Evolutionary conservation across 1,284 basidiomycete genomes (phyloP), one percentile per base, ranked within the genome.

Genomic region (Ceratobasidium theobromae): DNA sequence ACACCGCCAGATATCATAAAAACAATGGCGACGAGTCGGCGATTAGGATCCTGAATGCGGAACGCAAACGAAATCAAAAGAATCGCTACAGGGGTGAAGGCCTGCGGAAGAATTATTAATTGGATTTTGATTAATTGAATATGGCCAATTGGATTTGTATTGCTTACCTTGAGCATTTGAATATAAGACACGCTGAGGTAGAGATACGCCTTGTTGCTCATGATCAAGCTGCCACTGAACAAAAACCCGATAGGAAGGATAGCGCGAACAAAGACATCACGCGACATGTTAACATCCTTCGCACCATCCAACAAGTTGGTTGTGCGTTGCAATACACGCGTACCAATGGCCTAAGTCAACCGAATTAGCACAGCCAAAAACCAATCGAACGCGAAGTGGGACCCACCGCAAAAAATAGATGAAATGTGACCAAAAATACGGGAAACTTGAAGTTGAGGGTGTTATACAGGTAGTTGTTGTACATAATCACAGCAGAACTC

Each of bases 41-140:
- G 84, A 76, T 84, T 94, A 4, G 95, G 92, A 69, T 97, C 93
- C 75, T 94, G 89, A 69, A 95, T 87, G 70, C 89, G 88, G 81
- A 90, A 92, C 0, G 85, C 82, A 83, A 95, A 98, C 6, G 94
- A 95, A 74, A 98, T 95, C 71, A 98, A 84, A 33, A 98, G 85
- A 72, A 98, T 97, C 0, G 95, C 93, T 14, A 98, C 95, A 0
- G 95, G 94, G n/a, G 84, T 92, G 79, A 98, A 98, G 6, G 95
- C 96, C 89, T 94, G 72, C 18, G 30, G 27, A 32, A 69, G 53
- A 51, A 57, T 45, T 54, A 51, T 54, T 41, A 38, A 40, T 16
- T 55, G 16, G 53, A 70, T 65, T 9, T 54, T 38, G 18, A 16
- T 54, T n/a, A n/a, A 18, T 51, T 48, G 35, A 27, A 55, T 46